A percentile compares a stretch with the other conserved stretches of the same genome.
Evolutionary conservation across 2,329 filamentous ascomycete genomes (phyloP).

Genomic region (Claviceps lovelessii): DNA sequence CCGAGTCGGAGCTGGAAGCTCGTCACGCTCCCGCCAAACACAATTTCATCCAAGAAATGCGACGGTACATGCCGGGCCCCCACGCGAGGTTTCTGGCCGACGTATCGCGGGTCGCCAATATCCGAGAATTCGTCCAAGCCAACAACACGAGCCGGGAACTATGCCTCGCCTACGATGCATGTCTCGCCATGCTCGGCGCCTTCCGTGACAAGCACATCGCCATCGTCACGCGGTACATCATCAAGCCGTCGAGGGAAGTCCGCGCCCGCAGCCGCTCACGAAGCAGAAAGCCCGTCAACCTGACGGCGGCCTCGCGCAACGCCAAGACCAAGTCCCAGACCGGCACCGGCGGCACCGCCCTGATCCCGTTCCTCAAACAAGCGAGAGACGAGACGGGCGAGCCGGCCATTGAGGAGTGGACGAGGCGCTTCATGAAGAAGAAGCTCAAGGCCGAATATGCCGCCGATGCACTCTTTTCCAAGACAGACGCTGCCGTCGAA

Average conservation of each 20-base stretch:
- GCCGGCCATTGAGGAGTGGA: constrained; percentile 61
- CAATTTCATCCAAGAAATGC: constrained; percentile 96
- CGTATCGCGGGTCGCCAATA: constrained; percentile 67
- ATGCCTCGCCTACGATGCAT: constrained; percentile 76
- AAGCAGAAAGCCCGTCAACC: constrained; percentile 41
- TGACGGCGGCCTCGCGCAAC: constrained; percentile 44
- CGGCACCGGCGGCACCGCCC: constrained; percentile 81
- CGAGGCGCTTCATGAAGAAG: constrained; percentile 41
- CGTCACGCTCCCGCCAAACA: constrained; percentile 32
- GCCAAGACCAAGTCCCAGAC: constrained; percentile 48
- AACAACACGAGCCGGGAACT: constrained; percentile 49
- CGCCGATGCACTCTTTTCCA: constrained; percentile 44
- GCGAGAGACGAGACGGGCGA: constrained; percentile 92
- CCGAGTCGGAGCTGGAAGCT: constrained; percentile 27
- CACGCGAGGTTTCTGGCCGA: constrained; percentile 82
- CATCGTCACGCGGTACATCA: constrained; percentile 91
- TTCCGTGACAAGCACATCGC: constrained; percentile 92
- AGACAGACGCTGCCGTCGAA: constrained; percentile 27
- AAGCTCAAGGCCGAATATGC: constrained; percentile 34
- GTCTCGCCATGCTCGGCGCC: constrained; percentile 51
- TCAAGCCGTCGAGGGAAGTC: constrained; percentile 69
- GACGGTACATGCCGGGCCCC: constrained; percentile 86
- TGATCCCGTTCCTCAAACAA: constrained; percentile 94
- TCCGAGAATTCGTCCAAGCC: constrained; percentile 64
- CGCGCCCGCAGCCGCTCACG: constrained; percentile 48